phyloP scores from a whole-genome alignment of 805 yeast genomes.

The Candida palmyrensis region DNA sequence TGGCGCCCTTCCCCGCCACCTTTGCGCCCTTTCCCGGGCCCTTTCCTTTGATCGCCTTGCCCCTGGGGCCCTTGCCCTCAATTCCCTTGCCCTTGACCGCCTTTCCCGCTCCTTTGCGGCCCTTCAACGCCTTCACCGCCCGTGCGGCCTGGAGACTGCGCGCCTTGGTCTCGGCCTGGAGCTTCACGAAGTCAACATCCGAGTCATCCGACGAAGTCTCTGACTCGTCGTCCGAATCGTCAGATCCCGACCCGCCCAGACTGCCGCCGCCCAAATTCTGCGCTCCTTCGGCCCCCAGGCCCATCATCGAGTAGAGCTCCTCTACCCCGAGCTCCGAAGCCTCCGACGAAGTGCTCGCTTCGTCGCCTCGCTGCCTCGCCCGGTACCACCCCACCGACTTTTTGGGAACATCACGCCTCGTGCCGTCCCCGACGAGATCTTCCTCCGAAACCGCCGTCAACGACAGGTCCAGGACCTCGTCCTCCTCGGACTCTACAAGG shows the following conservation, averaged over 20 bases:
- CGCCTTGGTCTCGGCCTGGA: slow-evolving; percentile 65
- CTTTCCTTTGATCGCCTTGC: not conserved
- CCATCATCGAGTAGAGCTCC: slow-evolving; percentile 19
- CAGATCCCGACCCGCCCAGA: slow-evolving; percentile 5
- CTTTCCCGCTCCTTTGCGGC: slow-evolving; percentile 6
- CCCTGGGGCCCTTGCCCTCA: not conserved
- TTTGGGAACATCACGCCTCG: slow-evolving; percentile 8
- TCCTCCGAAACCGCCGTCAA: slow-evolving; percentile 34
- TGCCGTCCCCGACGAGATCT: slow-evolving; percentile 5
- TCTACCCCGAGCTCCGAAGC: slow-evolving; percentile 13
- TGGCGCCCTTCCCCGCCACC: no score
- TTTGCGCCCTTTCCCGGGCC: not conserved
- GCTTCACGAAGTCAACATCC: slow-evolving; percentile 65
- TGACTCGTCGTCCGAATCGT: slow-evolving; percentile 18
- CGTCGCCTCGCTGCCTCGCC: slow-evolving; percentile 2
- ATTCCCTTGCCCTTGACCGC: no score
- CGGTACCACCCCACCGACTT: slow-evolving; percentile 6
- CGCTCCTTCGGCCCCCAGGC: slow-evolving; percentile 4
- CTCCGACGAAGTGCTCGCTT: slow-evolving; percentile 8
- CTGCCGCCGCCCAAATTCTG: slow-evolving; percentile 5
- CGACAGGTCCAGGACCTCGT: slow-evolving; percentile 17
- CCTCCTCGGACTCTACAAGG: slow-evolving; percentile 20
- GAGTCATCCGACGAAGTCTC: slow-evolving; percentile 57
- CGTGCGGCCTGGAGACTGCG: slow-evolving; percentile 46
- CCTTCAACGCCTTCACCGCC: slow-evolving; percentile 19